A percentile compares a stretch with the other conserved stretches of the same genome.
Conservation (phyloP, 495 filamentous ascomycete genomes). For the Platismatia glauca region DNA sequence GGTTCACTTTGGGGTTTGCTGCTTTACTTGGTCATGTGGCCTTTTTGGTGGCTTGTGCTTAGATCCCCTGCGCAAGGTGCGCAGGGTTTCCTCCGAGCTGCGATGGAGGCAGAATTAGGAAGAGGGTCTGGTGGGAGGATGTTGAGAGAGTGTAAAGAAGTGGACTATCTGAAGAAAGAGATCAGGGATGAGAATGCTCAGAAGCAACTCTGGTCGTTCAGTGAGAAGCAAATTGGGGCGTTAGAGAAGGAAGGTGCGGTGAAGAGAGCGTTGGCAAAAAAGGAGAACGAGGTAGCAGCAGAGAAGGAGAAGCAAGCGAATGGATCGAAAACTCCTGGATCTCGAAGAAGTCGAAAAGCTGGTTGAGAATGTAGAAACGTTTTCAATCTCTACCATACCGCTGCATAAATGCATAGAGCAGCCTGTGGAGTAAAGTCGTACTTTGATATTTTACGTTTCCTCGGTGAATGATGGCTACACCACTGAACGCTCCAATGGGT, state of each 20-base stretch:
- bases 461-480: too few species aligned
- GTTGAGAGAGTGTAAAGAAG: conserved; percentile 80
- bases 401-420: background rate
- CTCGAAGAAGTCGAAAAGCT: conserved; percentile 38
- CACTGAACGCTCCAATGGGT: too few species aligned
- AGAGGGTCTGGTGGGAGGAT: conserved; percentile 54
- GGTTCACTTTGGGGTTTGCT: conserved; percentile 75
- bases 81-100: conserved; percentile 75
- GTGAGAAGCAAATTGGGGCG: conserved; percentile 73
- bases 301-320: conserved; percentile 10
- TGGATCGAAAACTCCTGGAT: conserved; percentile 32
- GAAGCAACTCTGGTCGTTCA: conserved; percentile 78
- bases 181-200: conserved; percentile 69
- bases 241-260: conserved; percentile 74
- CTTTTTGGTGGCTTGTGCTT: conserved; percentile 76
- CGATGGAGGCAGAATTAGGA: conserved; percentile 65
- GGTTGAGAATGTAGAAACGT: conserved; percentile 12
- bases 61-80: conserved; percentile 77
- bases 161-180: conserved; percentile 60
- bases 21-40: conserved; percentile 68
- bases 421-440: too few species aligned
- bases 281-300: conserved; percentile 43
- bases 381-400: background rate
- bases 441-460: too few species aligned
- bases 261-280: conserved; percentile 57